Evolutionary conservation across 345 rosid genomes (phyloP).

Genomic region (Excoecaria cochinchinensis): DNA sequence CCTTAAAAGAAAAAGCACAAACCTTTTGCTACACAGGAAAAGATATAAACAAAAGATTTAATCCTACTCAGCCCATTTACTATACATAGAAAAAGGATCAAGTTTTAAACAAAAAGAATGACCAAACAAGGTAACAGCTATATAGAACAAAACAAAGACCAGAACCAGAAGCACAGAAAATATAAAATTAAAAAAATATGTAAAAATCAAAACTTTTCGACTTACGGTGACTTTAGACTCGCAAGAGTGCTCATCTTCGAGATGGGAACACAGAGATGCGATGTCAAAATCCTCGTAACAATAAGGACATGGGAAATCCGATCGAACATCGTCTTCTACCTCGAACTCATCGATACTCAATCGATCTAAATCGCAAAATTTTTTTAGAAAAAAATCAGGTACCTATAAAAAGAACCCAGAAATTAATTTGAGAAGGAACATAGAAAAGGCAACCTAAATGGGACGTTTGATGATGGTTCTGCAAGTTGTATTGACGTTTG

Average conservation of each 20-base stretch:
- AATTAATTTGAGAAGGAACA: not conserved
- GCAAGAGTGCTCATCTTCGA: slow-evolving; percentile 61
- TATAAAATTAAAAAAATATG: not conserved
- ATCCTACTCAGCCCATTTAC: not conserved
- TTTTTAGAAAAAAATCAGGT: not conserved
- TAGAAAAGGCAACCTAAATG: slow-evolving; percentile 30
- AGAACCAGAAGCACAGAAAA: not conserved
- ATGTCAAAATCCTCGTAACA: slow-evolving; percentile 63
- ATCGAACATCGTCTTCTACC: slow-evolving; percentile 54
- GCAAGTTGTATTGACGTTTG: slow-evolving; percentile 50
- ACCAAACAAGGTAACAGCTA: not conserved
- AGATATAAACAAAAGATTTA: not conserved
- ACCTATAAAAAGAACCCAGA: not conserved
- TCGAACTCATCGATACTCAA: slow-evolving; percentile 55
- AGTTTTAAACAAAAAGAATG: not conserved
- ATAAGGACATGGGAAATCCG: slow-evolving; percentile 57
- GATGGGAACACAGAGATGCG: slow-evolving; percentile 56
- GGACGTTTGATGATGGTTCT: slow-evolving; percentile 46
- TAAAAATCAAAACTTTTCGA: not conserved
- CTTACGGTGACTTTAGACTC: slow-evolving; percentile 52
- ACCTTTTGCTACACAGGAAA: not conserved
- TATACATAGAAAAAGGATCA: slow-evolving; percentile 4
- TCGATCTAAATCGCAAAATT: slow-evolving; percentile 37
- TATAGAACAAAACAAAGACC: not conserved
- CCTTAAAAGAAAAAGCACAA: slow-evolving; percentile 4